phyloP scores from a whole-genome alignment of 345 rosid genomes.

The Noccaea caerulescens region DNA sequence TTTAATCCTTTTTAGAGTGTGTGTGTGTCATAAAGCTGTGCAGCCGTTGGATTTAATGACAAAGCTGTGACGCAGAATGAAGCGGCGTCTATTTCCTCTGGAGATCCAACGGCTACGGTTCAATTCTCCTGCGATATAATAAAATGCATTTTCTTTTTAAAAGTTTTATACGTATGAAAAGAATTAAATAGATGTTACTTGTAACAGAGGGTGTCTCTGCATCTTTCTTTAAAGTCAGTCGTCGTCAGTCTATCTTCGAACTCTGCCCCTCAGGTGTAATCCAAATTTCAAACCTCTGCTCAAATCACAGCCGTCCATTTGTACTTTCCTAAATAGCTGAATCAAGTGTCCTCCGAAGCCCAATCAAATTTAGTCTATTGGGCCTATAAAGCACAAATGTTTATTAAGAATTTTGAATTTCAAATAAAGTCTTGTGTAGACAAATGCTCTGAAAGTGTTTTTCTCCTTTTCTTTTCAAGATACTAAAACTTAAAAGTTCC shows the following conservation, averaged over 20 bases:
- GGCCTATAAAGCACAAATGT: neutral
- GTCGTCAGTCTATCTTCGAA: slow-evolving; percentile 45
- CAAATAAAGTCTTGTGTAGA: neutral
- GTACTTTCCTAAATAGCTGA: neutral
- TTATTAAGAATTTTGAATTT: too few relatives aligned
- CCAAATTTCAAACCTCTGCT: slow-evolving; percentile 32
- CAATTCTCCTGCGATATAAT: neutral
- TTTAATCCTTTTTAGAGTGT: neutral
- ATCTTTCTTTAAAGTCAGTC: slow-evolving; percentile 39
- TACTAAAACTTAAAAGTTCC: neutral
- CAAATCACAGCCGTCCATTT: slow-evolving; percentile 35
- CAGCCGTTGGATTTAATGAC: slow-evolving; percentile 50
- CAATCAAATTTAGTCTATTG: slow-evolving; percentile 17
- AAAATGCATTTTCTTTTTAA: neutral
- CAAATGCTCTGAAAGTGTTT: neutral
- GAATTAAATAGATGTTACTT: slow-evolving; percentile 39
- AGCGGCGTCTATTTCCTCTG: slow-evolving; percentile 42
- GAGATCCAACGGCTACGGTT: slow-evolving; percentile 43
- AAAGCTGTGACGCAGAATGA: slow-evolving; percentile 46
- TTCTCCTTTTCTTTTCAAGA: too few relatives aligned
- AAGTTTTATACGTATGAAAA: neutral
- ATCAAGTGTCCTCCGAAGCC: slow-evolving; percentile 5
- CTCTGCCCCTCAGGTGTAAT: slow-evolving; percentile 48
- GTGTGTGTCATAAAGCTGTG: slow-evolving; percentile 40
- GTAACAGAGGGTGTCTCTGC: slow-evolving; percentile 48